Base-by-base conservation (phyloP, 768 basidiomycete species). In the Tricholoma bakamatsutake region DNA sequence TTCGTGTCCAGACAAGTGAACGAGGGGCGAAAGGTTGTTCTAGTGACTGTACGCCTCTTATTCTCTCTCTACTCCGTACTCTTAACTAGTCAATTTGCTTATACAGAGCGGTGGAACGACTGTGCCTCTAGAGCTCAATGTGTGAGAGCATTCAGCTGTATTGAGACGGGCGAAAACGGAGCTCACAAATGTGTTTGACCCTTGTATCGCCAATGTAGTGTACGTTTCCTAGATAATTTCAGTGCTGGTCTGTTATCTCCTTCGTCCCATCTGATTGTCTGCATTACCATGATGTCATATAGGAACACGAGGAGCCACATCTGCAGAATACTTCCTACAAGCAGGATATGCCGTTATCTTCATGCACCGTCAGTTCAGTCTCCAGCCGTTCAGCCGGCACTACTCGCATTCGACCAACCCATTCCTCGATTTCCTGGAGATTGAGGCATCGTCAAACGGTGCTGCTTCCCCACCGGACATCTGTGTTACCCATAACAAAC, bases 391-490 rank as follows among this genome's bases (percentile, higher is more conserved):
- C 78, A 94, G 91, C 67, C 76, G 97, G 49, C 96, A 99, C 68
- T 99, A 98, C 72, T 97, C 94, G 8, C 96, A 99, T 70, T 95
- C 93, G 0, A 94, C 94, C 3, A 96, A 98, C 67, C 96, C 96
- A 0, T 99, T 99, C 73, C 85, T 99, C 56, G 95, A 98, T 69
- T 88, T 98, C 57, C 80, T 99, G 24, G 85, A 93, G 45, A 85
- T 96, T 56, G 81, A 80, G 28, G 62, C 61, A 3, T 18, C 56
- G 17, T 58, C 59, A 12, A 56, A 54, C 56, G 57, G 65, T 53
- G 51, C 62, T n/a, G 61, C 59, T 24, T 61, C 66, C 3, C 64
- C 75, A 10, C 73, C 80, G 5, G 70, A 74, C 28, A 90, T 94
- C 50, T 77, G 80, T 8, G 89, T 95, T 31, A 82, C 82, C 5